These are phyloP conservation scores for Aureoboletus auriporus DNA, from an alignment of 768 basidiomycete species.

Conservation along the genomic window DNA sequence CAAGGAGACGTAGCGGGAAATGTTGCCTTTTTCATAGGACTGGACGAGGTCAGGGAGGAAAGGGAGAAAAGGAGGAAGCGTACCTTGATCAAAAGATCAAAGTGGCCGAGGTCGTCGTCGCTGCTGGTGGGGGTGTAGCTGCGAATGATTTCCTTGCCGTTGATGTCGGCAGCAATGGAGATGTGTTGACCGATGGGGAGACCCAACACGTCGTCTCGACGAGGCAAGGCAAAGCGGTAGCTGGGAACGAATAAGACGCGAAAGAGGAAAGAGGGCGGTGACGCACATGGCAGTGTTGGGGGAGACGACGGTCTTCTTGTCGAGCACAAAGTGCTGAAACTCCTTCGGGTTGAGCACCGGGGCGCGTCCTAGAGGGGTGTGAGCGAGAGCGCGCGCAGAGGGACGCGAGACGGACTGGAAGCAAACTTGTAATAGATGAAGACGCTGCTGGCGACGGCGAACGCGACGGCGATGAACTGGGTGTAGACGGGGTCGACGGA, in stretches of 20 bases:
- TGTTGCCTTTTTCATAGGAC: slow-evolving; percentile 97
- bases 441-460: slow-evolving; percentile 45
- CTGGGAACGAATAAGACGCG: slow-evolving; percentile 35
- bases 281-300: slow-evolving; percentile 93
- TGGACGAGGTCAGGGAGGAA: slow-evolving; percentile 26
- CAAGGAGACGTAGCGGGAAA: slow-evolving; percentile 78
- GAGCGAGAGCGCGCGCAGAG: neutral
- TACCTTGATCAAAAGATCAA: slow-evolving; percentile 97
- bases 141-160: slow-evolving; percentile 85
- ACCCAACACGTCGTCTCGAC: slow-evolving; percentile 73
- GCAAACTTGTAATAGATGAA: slow-evolving; percentile 52
- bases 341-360: slow-evolving; percentile 67
- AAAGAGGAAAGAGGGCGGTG: neutral
- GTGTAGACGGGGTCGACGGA: slow-evolving; percentile 18
- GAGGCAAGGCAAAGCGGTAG: slow-evolving; percentile 88
- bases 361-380: slow-evolving; percentile 47
- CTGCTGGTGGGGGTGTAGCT: slow-evolving; percentile 95
- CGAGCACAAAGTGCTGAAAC: slow-evolving; percentile 82
- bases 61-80: slow-evolving; percentile 1
- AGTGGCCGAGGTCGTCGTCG: slow-evolving; percentile 89
- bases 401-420: slow-evolving; percentile 33
- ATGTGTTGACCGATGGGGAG: slow-evolving; percentile 98
- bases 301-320: slow-evolving; percentile 78
- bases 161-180: slow-evolving; percentile 83
- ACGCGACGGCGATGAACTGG: slow-evolving; percentile 50